phyloP scores from a whole-genome alignment of 2,329 filamentous ascomycete genomes.

The Monilinia vaccinii-corymbosi region DNA sequence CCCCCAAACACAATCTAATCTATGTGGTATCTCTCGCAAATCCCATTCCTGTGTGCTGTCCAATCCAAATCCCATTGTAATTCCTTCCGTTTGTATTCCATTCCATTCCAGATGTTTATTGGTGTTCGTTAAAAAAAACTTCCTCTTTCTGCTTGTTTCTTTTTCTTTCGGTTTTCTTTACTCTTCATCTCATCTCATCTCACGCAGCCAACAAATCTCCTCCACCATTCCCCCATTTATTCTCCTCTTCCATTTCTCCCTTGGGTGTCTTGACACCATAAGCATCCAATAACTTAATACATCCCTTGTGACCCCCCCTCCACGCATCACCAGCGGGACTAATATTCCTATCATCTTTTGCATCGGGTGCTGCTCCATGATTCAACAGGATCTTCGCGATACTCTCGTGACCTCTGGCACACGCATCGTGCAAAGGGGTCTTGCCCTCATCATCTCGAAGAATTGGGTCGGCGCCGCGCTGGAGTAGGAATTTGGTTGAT shows the following conservation, averaged over 20 bases:
- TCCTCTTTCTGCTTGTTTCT: too few relatives aligned
- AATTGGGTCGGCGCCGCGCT: conserved; percentile 6
- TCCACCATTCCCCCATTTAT: background rate
- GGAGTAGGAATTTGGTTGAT: conserved; percentile 15
- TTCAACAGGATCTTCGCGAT: conserved; percentile 7
- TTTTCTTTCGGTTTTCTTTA: background rate
- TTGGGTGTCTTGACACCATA: background rate
- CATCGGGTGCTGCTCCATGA: background rate
- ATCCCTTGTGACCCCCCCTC: background rate
- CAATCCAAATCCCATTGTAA: background rate
- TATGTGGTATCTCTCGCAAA: conserved; percentile 7
- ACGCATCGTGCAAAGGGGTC: conserved; percentile 7
- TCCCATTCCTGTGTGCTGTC: background rate
- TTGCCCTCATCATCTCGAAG: conserved; percentile 2
- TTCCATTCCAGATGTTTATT: background rate
- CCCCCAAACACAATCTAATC: background rate
- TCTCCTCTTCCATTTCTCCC: background rate
- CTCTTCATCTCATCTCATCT: background rate
- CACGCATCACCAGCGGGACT: background rate
- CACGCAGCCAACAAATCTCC: background rate
- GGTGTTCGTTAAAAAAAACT: background rate
- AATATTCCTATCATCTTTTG: conserved; percentile 2
- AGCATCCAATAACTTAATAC: background rate
- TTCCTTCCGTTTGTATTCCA: background rate
- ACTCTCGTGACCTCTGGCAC: background rate